Evolutionary conservation across 441 rosid species (phyloP).

Genomic region (Corymbia calophylla): DNA sequence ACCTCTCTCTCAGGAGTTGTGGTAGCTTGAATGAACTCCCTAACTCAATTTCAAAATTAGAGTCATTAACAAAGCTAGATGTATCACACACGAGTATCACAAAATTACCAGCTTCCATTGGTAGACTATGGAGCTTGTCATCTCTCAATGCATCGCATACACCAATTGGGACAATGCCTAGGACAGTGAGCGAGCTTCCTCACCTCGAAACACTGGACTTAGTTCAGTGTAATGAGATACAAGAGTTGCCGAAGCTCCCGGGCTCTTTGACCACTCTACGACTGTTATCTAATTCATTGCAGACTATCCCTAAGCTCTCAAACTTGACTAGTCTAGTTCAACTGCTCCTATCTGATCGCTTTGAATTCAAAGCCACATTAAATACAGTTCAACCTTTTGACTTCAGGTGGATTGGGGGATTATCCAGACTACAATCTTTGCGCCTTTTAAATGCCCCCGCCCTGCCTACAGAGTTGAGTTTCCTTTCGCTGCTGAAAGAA

Average conservation of each 20-base stretch:
- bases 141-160: not conserved
- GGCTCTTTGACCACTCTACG: not conserved
- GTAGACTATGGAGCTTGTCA: not conserved
- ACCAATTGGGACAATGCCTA: too few species aligned
- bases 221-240: rapidly evolving
- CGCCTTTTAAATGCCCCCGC: not conserved
- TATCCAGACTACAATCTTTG: not conserved
- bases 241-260: not conserved
- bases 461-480: not conserved
- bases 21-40: not conserved
- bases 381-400: not conserved
- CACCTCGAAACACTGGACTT: not conserved
- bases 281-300: not conserved
- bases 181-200: not conserved
- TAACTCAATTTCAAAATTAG: not conserved
- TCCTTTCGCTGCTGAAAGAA: not conserved
- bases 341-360: not conserved
- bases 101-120: not conserved
- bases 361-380: rapidly evolving
- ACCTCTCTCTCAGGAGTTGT: not conserved
- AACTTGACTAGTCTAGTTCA: not conserved
- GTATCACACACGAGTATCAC: not conserved
- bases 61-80: not conserved
- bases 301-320: not conserved
- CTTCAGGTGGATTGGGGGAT: not conserved